Evolutionary conservation across 306 rosid species (phyloP), one percentile per base, ranked within the genome.

Genomic region (Carpinus viminea): DNA sequence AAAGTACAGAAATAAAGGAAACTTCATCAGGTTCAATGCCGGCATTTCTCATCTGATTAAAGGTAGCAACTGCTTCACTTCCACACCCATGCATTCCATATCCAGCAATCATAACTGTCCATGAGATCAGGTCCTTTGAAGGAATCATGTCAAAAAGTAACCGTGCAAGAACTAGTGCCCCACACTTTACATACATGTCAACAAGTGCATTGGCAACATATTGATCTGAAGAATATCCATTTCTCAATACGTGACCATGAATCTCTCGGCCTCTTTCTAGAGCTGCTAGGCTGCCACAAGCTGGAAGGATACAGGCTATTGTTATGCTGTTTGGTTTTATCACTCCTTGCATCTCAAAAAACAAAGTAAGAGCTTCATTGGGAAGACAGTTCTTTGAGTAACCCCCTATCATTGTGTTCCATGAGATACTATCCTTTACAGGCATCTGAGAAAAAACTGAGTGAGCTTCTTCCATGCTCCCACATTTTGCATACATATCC

Each of bases 401-500:
- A 64, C 97, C 96, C 65, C 93, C 94, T 0, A 93, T 85, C 86
- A 91, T 85, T 26, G 96, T 84, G 75, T 93, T 93, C 96, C 96
- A 93, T 2, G 94, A 89, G 54, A 91, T 84, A 68, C 78, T 72
- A 59, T 91, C 92, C 86, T 87, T 90, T 48, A 72, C 51, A 15
- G 75, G 86, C 77, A 86, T 83, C 76, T 65, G 77, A 77, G 87
- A 86, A 77, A 93, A 88, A 64, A 93, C 81, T 21, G 46, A 71
- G 77, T 72, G 79, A 79, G 97, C 96, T 50, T 93, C 94, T 69
- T 84, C 88, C 91, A 89, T 87, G 85, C 89, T 86, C 75, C 97
- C 90, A 74, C 96, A 91, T 86, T 91, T 93, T 59, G 94, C 93
- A 83, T 89, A 89, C 96, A 91, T 93, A 82, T 93, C 92, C 91